Evolutionary conservation across 2,329 filamentous ascomycete genomes (phyloP), one percentile per base, ranked within the genome.

Genomic region (Alternaria hordeiaustralica): DNA sequence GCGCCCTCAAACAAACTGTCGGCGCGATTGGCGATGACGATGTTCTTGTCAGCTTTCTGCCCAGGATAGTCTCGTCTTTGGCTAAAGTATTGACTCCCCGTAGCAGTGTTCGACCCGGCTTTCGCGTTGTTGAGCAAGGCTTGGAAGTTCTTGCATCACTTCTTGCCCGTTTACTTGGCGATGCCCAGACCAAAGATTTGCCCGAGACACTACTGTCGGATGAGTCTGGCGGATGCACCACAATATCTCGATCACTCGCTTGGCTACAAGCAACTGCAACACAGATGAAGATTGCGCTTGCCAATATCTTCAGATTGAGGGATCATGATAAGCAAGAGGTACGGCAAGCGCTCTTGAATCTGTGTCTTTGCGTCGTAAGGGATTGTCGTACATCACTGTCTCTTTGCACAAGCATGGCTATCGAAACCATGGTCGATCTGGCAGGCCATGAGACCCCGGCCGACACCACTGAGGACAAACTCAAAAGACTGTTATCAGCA

Each of bases 31-130:
- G 86, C 56, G 91, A 96, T 71, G 87, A 87, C 50, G 87, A 91
- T n/a, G 88, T 92, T 3, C 83, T 97, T 60, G 92, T 93, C 10
- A 94, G 88, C 65, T 96, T 99, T 73, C 84, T 98, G 45, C 96
- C 96, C 0, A 93, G 94, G 10, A 93, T 93, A 0, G 88, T 97
- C 0, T 98, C 96, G 4, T 88, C 89, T 1, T 82, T 99, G 23
- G 90, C 91, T 3, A 94, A 91, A 72, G 83, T 93, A 0, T 81
- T 97, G 55, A 90, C 91, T 5, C 88, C 89, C 1, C 91, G 90
- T 0, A 87, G 85, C n/a, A 84, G 87, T 44, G 85, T 86, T 68
- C 84, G 87, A 53, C 83, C 87, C 33, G 84, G 86, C 51, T 89
- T 86, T 68, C 87, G 85, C 44, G 86, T 96, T 0, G 82, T 98